Evolutionary conservation across 768 basidiomycete species (phyloP).

Genomic region (Podaxis sp.): DNA sequence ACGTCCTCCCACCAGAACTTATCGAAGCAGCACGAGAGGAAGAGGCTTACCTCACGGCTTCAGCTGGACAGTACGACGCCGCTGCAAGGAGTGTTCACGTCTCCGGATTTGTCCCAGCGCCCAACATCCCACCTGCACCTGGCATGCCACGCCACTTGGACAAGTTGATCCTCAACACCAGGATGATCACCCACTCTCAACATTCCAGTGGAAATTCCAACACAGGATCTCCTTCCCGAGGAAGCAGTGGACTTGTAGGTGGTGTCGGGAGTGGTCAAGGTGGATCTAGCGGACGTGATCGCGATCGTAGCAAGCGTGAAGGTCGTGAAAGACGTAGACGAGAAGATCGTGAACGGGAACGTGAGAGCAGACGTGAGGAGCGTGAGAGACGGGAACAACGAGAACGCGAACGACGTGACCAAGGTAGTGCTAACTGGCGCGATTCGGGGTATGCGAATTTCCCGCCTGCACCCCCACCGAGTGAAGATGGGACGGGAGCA

Average conservation of each 20-base stretch:
- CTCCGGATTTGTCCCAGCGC: constrained; percentile 50
- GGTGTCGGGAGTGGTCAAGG: constrained; percentile 29
- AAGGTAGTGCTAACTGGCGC: neutral
- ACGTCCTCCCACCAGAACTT: constrained; percentile 72
- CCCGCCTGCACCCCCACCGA: constrained; percentile 25
- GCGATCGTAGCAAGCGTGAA: neutral
- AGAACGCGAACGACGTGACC: constrained; percentile 15
- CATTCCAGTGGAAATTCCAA: constrained; percentile 4
- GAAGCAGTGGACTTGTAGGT: constrained; percentile 10
- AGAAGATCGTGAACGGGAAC: neutral
- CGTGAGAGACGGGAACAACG: constrained; percentile 11
- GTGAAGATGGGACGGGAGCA: constrained; percentile 20
- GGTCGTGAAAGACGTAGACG: neutral
- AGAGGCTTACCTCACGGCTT: constrained; percentile 64
- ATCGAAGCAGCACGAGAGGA: constrained; percentile 79
- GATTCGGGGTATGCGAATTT: constrained; percentile 11
- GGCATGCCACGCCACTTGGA: constrained; percentile 87
- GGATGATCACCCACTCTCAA: constrained; percentile 24
- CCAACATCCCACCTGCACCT: constrained; percentile 86
- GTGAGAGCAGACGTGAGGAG: constrained; percentile 5
- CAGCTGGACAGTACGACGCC: constrained; percentile 30
- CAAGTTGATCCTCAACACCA: constrained; percentile 83
- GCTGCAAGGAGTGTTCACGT: constrained; percentile 21
- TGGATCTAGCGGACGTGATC: constrained; percentile 3
- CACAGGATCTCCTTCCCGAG: constrained; percentile 2